Base-by-base conservation (phyloP, 2,329 filamentous ascomycete genomes). In the Calonectria hawksworthii region DNA sequence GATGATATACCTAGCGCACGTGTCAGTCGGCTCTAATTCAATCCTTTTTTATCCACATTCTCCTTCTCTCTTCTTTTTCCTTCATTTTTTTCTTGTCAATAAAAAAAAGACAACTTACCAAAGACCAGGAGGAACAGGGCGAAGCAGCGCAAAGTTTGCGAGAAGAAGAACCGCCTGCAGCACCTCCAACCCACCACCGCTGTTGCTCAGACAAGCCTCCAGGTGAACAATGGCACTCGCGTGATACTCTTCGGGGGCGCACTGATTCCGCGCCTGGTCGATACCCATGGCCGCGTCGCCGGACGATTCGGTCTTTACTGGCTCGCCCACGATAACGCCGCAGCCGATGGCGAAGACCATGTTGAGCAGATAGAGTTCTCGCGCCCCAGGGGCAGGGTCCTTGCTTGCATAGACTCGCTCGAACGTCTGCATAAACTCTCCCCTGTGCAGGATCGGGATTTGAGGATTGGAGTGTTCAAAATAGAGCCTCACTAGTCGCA, bases 391-490 rank as follows among this genome's bases (percentile, higher is more conserved):
- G 68, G 91, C 89, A 73, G 92, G 91, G 61, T 91, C 89, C 26
- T 94, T 91, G 0, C 91, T 90, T 6, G 91, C 89, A 84, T 98
- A 98, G 0, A 95, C 94, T 59, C 92, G 91, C 69, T 98, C 93
- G 83, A 98, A 94, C 86, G 98, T 92, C 59, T 94, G 91, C 93
- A 96, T 95, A 82, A 98, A 99, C 80, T 98, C 95, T 38, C 91
- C 93, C 47, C 95, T 93, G 83, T 99, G 96, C 65, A 99, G 88
- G 54, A 98, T 95, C 0, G 96, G 96, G 77, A 98, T 98, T 84
- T 99, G 96, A 6, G 96, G 96, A 83, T 99, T 99, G 1, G 96
- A 95, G 83, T 98, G 95, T 86, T 98, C 95, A 84, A 99, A 99
- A 84, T 98, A 99, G 47, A 98, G 90, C 70, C 93, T 91, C 47